Conservation (phyloP, 108 stramenopile species). For the Cyclostephanos tholiformis region DNA sequence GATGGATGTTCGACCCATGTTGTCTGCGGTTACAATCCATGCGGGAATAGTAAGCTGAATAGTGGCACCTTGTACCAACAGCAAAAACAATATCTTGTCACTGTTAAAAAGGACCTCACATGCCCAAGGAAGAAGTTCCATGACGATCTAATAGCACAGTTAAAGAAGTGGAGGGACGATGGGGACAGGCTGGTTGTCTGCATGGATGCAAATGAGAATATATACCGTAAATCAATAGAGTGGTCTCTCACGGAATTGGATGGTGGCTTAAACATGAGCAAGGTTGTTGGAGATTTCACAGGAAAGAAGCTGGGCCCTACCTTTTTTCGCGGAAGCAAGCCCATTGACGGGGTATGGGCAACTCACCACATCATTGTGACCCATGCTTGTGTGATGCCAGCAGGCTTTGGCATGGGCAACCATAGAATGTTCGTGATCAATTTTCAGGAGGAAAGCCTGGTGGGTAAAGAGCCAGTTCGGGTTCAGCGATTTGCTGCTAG, state of each 20-base stretch:
- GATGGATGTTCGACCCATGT: not conserved
- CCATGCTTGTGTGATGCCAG: slow-evolving; percentile 21
- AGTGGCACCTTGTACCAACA: not conserved
- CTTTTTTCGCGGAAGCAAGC: no score
- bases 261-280: not conserved
- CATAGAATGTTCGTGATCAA: slow-evolving; percentile 1
- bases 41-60: not conserved
- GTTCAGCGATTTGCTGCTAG: not conserved
- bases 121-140: no score
- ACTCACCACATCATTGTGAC: no score
- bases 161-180: no score
- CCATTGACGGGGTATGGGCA: no score
- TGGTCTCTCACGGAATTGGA: not conserved
- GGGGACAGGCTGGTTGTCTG: no score
- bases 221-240: not conserved
- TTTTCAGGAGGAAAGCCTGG: not conserved
- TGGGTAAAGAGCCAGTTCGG: not conserved
- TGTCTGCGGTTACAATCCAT: not conserved
- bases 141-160: no score
- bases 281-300: slow-evolving; percentile 1
- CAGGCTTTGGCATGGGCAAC: slow-evolving; percentile 12
- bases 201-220: no score
- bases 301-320: not conserved
- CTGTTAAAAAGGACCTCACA: not conserved
- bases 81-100: not conserved